Conservation (phyloP, 768 basidiomycete genomes). For the Tephrocybe sp. region DNA sequence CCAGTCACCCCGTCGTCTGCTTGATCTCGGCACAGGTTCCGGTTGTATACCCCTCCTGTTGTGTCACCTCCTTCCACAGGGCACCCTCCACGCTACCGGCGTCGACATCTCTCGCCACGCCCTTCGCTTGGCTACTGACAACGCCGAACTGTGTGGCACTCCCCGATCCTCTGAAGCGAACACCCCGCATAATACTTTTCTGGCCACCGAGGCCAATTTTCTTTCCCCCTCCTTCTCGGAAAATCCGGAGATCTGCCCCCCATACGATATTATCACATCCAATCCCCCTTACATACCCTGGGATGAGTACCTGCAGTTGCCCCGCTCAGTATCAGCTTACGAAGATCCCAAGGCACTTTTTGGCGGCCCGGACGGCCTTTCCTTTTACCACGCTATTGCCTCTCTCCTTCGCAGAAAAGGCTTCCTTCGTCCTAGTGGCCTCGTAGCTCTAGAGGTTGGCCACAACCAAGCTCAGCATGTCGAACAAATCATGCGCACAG, state of each 20-base stretch:
- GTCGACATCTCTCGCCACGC: conserved; percentile 71
- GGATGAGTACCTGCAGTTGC: conserved; percentile 58
- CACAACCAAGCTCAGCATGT: conserved; percentile 67
- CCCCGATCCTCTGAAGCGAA: conserved; percentile 22
- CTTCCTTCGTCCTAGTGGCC: conserved; percentile 48
- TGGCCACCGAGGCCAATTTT: conserved; percentile 36
- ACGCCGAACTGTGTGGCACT: conserved; percentile 40
- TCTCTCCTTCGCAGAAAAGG: conserved; percentile 48
- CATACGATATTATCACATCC: conserved; percentile 77
- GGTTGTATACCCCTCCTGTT: conserved; percentile 91
- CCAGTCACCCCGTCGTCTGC: conserved; percentile 38
- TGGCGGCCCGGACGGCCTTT: conserved; percentile 64
- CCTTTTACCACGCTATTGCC: conserved; percentile 70
- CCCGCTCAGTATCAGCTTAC: conserved; percentile 66
- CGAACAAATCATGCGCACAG: conserved; percentile 47
- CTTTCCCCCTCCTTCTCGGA: conserved; percentile 43
- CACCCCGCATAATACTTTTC: conserved; percentile 32
- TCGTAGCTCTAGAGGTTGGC: conserved; percentile 81
- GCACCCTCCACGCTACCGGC: conserved; percentile 52
- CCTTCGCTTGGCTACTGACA: conserved; percentile 45
- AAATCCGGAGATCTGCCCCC: conserved; percentile 31
- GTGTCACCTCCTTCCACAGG: conserved; percentile 58
- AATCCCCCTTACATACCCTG: conserved; percentile 87
- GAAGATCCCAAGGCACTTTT: conserved; percentile 84
- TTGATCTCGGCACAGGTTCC: conserved; percentile 93